Conservation (phyloP, 2,329 filamentous ascomycete genomes). For the Talaromyces islandicus region DNA sequence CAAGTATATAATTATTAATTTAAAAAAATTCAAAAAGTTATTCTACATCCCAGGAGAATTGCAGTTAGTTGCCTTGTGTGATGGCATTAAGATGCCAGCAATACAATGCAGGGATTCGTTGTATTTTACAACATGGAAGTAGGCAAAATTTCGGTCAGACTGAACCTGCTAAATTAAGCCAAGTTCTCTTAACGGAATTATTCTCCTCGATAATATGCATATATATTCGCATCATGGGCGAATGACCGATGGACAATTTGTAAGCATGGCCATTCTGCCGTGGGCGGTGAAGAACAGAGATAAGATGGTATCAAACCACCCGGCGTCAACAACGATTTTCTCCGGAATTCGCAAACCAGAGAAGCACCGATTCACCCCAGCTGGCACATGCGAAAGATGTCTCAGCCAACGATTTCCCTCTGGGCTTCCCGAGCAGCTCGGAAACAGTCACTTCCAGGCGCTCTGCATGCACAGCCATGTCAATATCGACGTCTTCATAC, state of each 20-base stretch:
- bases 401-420: not conserved
- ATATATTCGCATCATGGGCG: not conserved
- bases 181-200: no score
- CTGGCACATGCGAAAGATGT: not conserved
- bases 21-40: not conserved
- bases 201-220: not conserved
- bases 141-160: no score
- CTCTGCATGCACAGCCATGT: not conserved
- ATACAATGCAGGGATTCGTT: no score
- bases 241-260: slow-evolving; percentile 3
- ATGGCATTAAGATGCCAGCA: not conserved
- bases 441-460: not conserved
- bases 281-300: slow-evolving; percentile 5
- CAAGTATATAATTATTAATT: no score
- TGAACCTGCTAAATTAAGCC: no score
- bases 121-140: no score
- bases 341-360: not conserved
- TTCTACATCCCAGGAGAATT: not conserved
- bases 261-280: slow-evolving; percentile 9
- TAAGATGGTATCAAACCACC: not conserved
- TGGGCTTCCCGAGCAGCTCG: not conserved
- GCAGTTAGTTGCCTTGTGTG: not conserved
- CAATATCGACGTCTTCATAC: not conserved
- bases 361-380: not conserved
- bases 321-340: not conserved